phyloP scores from a whole-genome alignment of 352 stramenopile genomes.

The Phytopythium montanum region DNA sequence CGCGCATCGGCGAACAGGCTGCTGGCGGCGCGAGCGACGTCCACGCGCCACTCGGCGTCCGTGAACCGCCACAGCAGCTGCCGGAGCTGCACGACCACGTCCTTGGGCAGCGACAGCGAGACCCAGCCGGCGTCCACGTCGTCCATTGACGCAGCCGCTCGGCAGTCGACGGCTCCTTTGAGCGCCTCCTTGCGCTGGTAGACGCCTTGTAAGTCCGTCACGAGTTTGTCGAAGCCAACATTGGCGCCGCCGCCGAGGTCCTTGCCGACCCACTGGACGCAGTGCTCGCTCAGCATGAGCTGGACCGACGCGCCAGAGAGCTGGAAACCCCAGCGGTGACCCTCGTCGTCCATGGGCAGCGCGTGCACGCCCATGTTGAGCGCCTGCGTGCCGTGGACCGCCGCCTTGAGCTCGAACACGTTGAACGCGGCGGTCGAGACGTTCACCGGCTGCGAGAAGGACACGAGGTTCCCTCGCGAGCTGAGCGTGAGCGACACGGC shows the following conservation, averaged over 20 bases:
- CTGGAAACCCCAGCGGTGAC: constrained; percentile 48
- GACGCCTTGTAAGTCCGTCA: constrained; percentile 51
- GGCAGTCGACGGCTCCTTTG: constrained; percentile 23
- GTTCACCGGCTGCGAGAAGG: constrained; percentile 61
- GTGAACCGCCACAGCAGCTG: constrained; percentile 51
- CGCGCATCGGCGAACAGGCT: constrained; percentile 8
- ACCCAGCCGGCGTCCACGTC: neutral
- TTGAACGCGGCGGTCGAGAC: constrained; percentile 36
- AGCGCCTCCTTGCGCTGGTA: constrained; percentile 37
- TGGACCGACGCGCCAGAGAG: constrained; percentile 36
- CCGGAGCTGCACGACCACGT: constrained; percentile 31
- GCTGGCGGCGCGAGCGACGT: constrained; percentile 14
- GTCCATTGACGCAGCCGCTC: neutral
- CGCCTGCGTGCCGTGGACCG: constrained; percentile 23
- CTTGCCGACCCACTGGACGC: constrained; percentile 54
- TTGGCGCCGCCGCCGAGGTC: constrained; percentile 13
- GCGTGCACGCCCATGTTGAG: constrained; percentile 29
- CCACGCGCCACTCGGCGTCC: constrained; percentile 43
- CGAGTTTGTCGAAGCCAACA: constrained; percentile 37
- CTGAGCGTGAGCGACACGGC: constrained; percentile 48
- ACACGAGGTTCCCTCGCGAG: constrained; percentile 37
- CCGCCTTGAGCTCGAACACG: constrained; percentile 10
- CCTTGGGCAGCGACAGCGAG: constrained; percentile 12
- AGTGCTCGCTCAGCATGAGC: constrained; percentile 55
- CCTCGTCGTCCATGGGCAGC: constrained; percentile 54